Evolutionary conservation across 2,329 filamentous ascomycete genomes (phyloP).

Genomic region (Aspergillus transmontanensis): DNA sequence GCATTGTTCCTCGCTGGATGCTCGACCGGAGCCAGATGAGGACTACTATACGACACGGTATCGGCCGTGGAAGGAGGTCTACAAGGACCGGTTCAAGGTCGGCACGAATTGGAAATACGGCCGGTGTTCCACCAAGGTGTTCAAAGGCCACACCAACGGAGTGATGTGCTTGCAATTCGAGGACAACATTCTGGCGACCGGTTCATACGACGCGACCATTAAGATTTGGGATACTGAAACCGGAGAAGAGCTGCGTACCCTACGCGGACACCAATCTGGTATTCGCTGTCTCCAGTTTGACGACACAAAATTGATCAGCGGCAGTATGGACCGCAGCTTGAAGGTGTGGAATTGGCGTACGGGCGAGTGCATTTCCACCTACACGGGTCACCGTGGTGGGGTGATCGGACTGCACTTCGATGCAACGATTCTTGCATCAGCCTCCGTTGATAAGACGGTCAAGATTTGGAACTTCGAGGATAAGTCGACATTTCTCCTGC

Average conservation of each 20-base stretch:
- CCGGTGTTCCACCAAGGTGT: slow-evolving; percentile 78
- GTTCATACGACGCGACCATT: slow-evolving; percentile 91
- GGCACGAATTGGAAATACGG: slow-evolving; percentile 98
- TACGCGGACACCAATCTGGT: slow-evolving; percentile 78
- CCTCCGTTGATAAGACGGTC: slow-evolving; percentile 85
- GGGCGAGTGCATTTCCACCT: slow-evolving; percentile 79
- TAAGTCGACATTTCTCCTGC: slow-evolving; percentile 75
- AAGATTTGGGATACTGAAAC: slow-evolving; percentile 96
- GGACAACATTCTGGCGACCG: slow-evolving; percentile 87
- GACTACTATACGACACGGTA: slow-evolving; percentile 55
- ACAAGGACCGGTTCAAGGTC: slow-evolving; percentile 92
- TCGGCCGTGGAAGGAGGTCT: slow-evolving; percentile 94
- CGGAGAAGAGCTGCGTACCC: slow-evolving; percentile 80
- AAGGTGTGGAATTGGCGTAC: slow-evolving; percentile 98
- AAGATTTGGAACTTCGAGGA: slow-evolving; percentile 92
- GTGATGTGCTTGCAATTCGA: slow-evolving; percentile 80
- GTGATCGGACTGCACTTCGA: slow-evolving; percentile 89
- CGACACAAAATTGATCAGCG: slow-evolving; percentile 85
- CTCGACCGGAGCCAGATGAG: slow-evolving; percentile 38
- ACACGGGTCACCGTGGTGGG: slow-evolving; percentile 76
- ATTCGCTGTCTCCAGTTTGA: slow-evolving; percentile 93
- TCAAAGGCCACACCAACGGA: slow-evolving; percentile 86
- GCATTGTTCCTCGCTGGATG: slow-evolving; percentile 31
- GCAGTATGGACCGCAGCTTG: slow-evolving; percentile 82
- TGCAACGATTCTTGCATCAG: slow-evolving; percentile 79